Evolutionary conservation across 345 rosid species (phyloP), one percentile per base, ranked within the genome.

Genomic region (Litchi chinensis): DNA sequence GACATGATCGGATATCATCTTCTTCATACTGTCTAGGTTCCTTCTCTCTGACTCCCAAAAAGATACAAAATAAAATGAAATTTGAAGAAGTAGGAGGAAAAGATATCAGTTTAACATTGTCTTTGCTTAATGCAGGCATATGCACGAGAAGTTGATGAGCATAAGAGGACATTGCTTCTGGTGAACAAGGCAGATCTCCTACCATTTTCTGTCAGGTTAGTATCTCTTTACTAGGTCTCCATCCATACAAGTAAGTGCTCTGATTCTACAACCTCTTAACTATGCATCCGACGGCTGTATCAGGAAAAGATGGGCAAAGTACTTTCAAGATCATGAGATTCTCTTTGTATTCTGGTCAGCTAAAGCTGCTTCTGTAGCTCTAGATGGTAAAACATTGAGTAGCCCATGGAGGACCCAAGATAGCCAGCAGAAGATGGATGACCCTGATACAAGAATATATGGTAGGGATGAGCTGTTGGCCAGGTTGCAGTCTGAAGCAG

Each of bases 101-200:
- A 19, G 9, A 21, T 60, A 8, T 60, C 65, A 60, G 65, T 22
- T 21, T 24, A 78, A 19, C 10, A 2, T 77, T 24, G 67, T 10
- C 65, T 26, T 62, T 57, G 8, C 71, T 69, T 64, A 26, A 78
- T 77, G 44, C 77, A 96, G 97, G 94, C 82, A 80, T 96, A 94
- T 85, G 97, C 92, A 66, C 84, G 50, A 80, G 99, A 96, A 84
- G 81, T 91, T 39, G 93, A 96, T 79, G 84, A 88, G 84, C 90
- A 91, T 75, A 94, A 88, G 82, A 87, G 84, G 83, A 94, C 99
- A 50, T 79, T 92, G 89, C 97, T 96, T 81, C 89, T 96, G 15
- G 94, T 94, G 54, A 96, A 96, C 86, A 96, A 96, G 83, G 97
- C 98, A 12, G 99, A 96, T 89, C 94, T 96, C 59, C 88, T 94